Evolutionary conservation across 1,139 yeast genomes (phyloP).

Genomic region (Taiozyma onychis): DNA sequence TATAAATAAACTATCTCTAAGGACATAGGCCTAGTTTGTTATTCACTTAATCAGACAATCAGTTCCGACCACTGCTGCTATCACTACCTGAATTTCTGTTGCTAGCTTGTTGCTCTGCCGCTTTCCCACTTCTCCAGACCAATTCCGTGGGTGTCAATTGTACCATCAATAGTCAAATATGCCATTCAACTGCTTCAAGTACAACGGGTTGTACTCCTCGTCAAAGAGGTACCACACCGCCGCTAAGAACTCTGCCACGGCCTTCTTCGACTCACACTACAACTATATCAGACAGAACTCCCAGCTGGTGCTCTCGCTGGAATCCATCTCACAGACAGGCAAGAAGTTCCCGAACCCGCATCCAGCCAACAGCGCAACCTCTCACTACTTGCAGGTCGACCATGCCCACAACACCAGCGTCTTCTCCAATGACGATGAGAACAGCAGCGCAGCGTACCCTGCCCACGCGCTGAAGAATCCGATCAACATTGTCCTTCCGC

Average conservation of each 20-base stretch:
- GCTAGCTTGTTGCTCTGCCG: background rate
- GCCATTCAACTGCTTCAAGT: slow-evolving; percentile 24
- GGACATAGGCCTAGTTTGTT: background rate
- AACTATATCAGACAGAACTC: slow-evolving; percentile 22
- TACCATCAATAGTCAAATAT: slow-evolving; percentile 8
- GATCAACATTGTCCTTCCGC: slow-evolving; percentile 16
- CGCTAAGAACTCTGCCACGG: slow-evolving; percentile 20
- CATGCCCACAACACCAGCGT: slow-evolving; percentile 3
- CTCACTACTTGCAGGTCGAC: slow-evolving; percentile 18
- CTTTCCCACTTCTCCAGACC: background rate
- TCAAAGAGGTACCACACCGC: slow-evolving; percentile 24
- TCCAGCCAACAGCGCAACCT: slow-evolving; percentile 20
- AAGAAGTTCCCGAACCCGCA: slow-evolving; percentile 20
- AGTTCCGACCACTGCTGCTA: background rate
- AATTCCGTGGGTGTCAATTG: background rate
- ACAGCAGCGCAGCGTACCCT: slow-evolving; percentile 3
- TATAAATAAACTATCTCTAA: background rate
- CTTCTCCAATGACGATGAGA: slow-evolving; percentile 13
- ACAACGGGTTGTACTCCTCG: slow-evolving; percentile 15
- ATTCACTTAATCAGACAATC: background rate
- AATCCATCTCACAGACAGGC: slow-evolving; percentile 16
- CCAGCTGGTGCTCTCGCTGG: slow-evolving; percentile 15
- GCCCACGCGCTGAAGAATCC: slow-evolving; percentile 12
- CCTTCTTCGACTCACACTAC: slow-evolving; percentile 25
- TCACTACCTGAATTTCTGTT: background rate